A percentile compares a stretch with the other conserved stretches of the same genome.
phyloP scores from a whole-genome alignment of 495 filamentous ascomycete species.

The Hyphodiscus hymeniophilus region DNA sequence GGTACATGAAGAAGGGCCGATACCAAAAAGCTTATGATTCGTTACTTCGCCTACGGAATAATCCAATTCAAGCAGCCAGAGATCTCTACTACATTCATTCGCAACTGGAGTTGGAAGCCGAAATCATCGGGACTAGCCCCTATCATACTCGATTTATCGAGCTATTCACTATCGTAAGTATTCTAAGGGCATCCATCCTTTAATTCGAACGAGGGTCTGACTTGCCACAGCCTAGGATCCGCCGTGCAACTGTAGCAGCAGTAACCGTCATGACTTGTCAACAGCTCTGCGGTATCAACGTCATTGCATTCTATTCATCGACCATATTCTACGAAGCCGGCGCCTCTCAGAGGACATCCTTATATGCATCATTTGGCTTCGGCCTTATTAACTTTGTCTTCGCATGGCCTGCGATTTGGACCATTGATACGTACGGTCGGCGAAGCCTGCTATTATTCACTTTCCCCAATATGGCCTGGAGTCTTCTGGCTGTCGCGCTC shows the following conservation, averaged over 20 bases:
- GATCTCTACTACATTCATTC: constrained; percentile 71
- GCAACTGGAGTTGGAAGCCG: constrained; percentile 37
- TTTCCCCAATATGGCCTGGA: constrained; percentile 80
- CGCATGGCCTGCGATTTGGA: constrained; percentile 73
- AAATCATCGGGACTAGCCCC: constrained; percentile 33
- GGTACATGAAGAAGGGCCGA: constrained; percentile 54
- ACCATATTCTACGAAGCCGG: constrained; percentile 64
- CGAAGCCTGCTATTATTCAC: constrained; percentile 72
- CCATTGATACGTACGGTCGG: constrained; percentile 80
- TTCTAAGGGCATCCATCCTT: no score
- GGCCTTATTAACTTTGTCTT: constrained; percentile 79
- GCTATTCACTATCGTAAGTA: constrained; percentile 41
- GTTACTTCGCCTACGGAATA: constrained; percentile 52
- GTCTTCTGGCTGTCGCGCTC: constrained; percentile 62
- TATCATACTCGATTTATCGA: constrained; percentile 46
- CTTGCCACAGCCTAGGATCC: constrained; percentile 36
- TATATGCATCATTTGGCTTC: constrained; percentile 71
- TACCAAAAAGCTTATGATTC: constrained; percentile 56
- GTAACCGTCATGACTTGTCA: constrained; percentile 70
- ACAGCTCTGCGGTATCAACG: constrained; percentile 74
- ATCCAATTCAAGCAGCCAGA: constrained; percentile 60
- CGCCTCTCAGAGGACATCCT: constrained; percentile 44
- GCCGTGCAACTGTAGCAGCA: constrained; percentile 50
- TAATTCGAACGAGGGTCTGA: no score
- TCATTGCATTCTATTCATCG: constrained; percentile 80